Evolutionary conservation across 1,139 yeast species (phyloP).

Genomic region (Blastobotrys apis): DNA sequence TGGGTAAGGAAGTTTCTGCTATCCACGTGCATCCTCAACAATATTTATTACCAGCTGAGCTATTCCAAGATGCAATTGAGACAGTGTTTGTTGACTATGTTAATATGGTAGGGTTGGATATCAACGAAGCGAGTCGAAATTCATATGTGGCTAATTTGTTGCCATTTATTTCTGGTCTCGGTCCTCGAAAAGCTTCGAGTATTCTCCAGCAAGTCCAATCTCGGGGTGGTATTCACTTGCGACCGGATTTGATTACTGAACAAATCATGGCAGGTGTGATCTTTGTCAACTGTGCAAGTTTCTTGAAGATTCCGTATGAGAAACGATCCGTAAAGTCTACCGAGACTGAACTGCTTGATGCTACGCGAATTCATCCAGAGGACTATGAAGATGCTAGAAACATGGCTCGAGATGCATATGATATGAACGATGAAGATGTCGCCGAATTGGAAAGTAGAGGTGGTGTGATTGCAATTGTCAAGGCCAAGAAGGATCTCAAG

Average conservation of each 20-base stretch:
- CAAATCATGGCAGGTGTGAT: constrained; percentile 74
- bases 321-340: constrained; percentile 42
- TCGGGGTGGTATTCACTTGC: constrained; percentile 64
- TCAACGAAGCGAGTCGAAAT: constrained; percentile 82
- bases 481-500: constrained; percentile 58
- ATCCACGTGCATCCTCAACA: constrained; percentile 75
- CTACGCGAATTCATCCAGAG: constrained; percentile 96
- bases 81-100: constrained; percentile 86
- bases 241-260: constrained; percentile 75
- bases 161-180: constrained; percentile 84
- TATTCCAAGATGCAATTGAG: constrained; percentile 63
- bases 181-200: constrained; percentile 92
- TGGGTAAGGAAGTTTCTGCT: constrained; percentile 69
- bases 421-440: constrained; percentile 89
- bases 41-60: constrained; percentile 60
- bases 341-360: constrained; percentile 77
- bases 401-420: constrained; percentile 97
- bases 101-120: constrained; percentile 87
- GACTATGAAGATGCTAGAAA: constrained; percentile 93
- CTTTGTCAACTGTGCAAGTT: constrained; percentile 89
- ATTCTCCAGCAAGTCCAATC: constrained; percentile 76
- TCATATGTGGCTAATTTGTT: constrained; percentile 65
- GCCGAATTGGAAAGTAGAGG: constrained; percentile 72
- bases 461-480: constrained; percentile 74
- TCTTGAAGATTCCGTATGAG: constrained; percentile 75